Evolutionary conservation across 2,329 filamentous ascomycete genomes (phyloP), one percentile per base, ranked within the genome.

Genomic region (Zymoseptoria ardabiliae): DNA sequence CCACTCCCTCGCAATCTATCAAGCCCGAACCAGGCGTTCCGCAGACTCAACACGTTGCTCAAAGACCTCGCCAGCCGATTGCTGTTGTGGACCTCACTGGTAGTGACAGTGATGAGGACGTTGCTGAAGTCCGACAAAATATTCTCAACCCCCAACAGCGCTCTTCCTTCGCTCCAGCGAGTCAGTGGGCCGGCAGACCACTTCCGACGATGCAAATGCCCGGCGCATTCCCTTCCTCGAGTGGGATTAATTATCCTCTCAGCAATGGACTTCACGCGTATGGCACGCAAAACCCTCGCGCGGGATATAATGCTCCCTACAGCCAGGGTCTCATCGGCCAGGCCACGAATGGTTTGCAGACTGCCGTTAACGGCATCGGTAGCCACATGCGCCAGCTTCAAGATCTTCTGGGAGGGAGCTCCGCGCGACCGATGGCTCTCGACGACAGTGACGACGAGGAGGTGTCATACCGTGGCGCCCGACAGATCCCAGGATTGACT

Each of bases 31-130:
- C 45, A 41, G 54, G 53, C 23, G 19, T 13, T 53, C 50, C 56
- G 23, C 53, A 23, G 23, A 56, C 45, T 9, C 68, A 61, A 20
- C 59, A 63, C 49, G 52, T 64, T 20, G 54, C 58, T 21, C 58
- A 61, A 49, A 60, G 62, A 21, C 60, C 60, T 4, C 62, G 58
- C 9, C 59, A 60, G 19, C 48, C 60, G 5, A 49, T 58, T 23
- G 50, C 61, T n/a, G 58, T 71, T 10, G 65, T 73, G 11, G 71
- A 73, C 53, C 68, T 73, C 48, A 73, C 71, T 30, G 62, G 58
- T 41, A 65, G 62, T 56, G 70, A 70, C 58, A 67, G 67, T 56
- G 71, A 68, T 20, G 69, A 71, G 9, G 69, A 71, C 19, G 53
- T 68, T 13, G 50, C 58, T 22, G 69, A 70, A 53, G 69, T 71